Conservation (phyloP, 768 basidiomycete species). For the Daedalea quercina region DNA sequence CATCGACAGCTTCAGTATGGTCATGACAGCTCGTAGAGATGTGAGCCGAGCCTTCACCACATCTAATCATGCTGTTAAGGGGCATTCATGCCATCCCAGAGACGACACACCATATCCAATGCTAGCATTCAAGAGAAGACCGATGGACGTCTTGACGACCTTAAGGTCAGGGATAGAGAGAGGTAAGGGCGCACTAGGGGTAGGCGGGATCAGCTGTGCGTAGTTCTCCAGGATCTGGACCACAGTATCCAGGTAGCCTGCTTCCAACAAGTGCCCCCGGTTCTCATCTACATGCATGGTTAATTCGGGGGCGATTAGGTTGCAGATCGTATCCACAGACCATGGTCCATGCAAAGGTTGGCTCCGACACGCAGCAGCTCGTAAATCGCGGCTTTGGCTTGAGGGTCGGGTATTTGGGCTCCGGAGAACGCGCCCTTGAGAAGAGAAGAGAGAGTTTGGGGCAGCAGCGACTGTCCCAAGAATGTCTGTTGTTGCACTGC, state of each 20-base stretch:
- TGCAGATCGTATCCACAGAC: slow-evolving; percentile 30
- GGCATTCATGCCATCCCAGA: slow-evolving; percentile 4
- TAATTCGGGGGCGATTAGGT: background rate
- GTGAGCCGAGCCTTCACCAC: slow-evolving; percentile 62
- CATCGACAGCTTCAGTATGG: slow-evolving; percentile 59
- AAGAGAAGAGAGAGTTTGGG: slow-evolving; percentile 57
- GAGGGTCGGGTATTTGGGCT: slow-evolving; percentile 35
- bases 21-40: slow-evolving; percentile 61
- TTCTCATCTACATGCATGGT: slow-evolving; percentile 54
- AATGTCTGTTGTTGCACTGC: slow-evolving; percentile 66
- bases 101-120: slow-evolving; percentile 59
- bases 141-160: slow-evolving; percentile 71
- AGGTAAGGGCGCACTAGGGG: slow-evolving; percentile 35
- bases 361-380: slow-evolving; percentile 76
- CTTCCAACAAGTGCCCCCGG: slow-evolving; percentile 62
- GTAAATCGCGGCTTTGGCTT: slow-evolving; percentile 45
- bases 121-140: slow-evolving; percentile 72
- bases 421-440: slow-evolving; percentile 49
- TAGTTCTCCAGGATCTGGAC: slow-evolving; percentile 67
- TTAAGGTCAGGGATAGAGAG: slow-evolving; percentile 59
- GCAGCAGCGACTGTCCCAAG: slow-evolving; percentile 59
- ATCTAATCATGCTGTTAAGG: slow-evolving; percentile 34
- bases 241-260: slow-evolving; percentile 60
- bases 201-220: slow-evolving; percentile 34
- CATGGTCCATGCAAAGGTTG: slow-evolving; percentile 82